Conservation (phyloP, 1,139 yeast species). For the Protomyces lactucae-debilis region DNA sequence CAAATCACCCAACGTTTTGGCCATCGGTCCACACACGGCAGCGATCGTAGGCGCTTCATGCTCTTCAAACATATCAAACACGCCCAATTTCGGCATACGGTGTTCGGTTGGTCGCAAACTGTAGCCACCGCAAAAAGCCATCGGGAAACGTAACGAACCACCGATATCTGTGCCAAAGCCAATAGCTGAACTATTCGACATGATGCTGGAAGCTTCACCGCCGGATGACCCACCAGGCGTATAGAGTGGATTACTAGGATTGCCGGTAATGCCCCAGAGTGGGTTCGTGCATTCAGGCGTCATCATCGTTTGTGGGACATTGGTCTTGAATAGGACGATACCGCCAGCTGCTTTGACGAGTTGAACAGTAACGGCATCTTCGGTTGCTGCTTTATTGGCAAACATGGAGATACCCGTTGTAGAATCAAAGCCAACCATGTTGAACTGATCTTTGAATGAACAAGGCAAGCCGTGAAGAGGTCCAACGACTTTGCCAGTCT, state of each 20-base stretch:
- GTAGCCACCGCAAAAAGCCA: slow-evolving; percentile 46
- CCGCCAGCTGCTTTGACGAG: slow-evolving; percentile 53
- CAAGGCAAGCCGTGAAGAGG: slow-evolving; percentile 66
- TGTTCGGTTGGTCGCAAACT: slow-evolving; percentile 41
- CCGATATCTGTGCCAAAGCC: slow-evolving; percentile 58
- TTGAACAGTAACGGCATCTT: slow-evolving; percentile 41
- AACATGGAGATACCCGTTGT: slow-evolving; percentile 50
- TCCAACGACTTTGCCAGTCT: slow-evolving; percentile 50
- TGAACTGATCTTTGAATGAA: slow-evolving; percentile 54
- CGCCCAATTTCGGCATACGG: slow-evolving; percentile 42
- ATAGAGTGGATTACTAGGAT: slow-evolving; percentile 45
- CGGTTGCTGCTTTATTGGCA: slow-evolving; percentile 39
- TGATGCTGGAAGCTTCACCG: slow-evolving; percentile 53
- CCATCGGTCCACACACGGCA: slow-evolving; percentile 56
- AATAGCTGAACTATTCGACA: slow-evolving; percentile 45
- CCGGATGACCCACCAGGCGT: slow-evolving; percentile 56
- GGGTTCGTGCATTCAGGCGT: slow-evolving; percentile 34
- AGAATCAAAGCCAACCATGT: slow-evolving; percentile 47
- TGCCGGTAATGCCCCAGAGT: slow-evolving; percentile 45
- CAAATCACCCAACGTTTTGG: slow-evolving; percentile 58
- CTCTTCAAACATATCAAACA: neutral
- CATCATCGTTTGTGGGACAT: slow-evolving; percentile 56
- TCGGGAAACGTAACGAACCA: slow-evolving; percentile 53
- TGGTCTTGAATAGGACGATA: slow-evolving; percentile 55
- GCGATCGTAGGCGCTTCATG: slow-evolving; percentile 45